phyloP scores from a whole-genome alignment of 2,329 filamentous ascomycete genomes.

The Orbilia quercus region DNA sequence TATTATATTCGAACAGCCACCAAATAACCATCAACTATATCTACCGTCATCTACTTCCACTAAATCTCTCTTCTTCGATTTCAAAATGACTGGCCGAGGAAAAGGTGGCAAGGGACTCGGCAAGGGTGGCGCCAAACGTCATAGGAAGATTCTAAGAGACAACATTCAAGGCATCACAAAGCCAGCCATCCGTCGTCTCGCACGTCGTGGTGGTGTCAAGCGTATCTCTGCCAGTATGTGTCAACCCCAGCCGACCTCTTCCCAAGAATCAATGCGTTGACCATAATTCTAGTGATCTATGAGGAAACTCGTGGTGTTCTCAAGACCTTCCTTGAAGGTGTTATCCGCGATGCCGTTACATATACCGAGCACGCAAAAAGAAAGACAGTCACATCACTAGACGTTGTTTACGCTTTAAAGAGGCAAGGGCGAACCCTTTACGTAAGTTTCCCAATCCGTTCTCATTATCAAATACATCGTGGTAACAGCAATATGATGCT shows the following conservation, averaged over 20 bases:
- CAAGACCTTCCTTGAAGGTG: constrained; percentile 80
- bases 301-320: constrained; percentile 81
- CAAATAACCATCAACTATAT: too few species aligned
- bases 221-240: constrained; percentile 84
- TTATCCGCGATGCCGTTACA: constrained; percentile 80
- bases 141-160: constrained; percentile 98
- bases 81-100: constrained; percentile 66
- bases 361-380: constrained; percentile 84
- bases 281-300: constrained; percentile 73
- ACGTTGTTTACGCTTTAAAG: constrained; percentile 74
- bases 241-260: too few species aligned
- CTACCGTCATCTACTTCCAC: not conserved
- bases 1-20: too few species aligned
- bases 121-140: constrained; percentile 98
- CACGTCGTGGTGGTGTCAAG: constrained; percentile 99
- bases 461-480: too few species aligned
- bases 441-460: constrained; percentile 62
- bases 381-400: constrained; percentile 78
- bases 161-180: constrained; percentile 99
- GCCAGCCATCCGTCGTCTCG: constrained; percentile 97
- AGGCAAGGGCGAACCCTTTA: constrained; percentile 75
- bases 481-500: too few species aligned
- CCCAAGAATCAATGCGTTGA: too few species aligned
- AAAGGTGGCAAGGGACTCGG: constrained; percentile 98
- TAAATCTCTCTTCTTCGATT: too few species aligned